phyloP scores from a whole-genome alignment of 73 alveolate genomes.

The Paramecium tetraurelia region DNA sequence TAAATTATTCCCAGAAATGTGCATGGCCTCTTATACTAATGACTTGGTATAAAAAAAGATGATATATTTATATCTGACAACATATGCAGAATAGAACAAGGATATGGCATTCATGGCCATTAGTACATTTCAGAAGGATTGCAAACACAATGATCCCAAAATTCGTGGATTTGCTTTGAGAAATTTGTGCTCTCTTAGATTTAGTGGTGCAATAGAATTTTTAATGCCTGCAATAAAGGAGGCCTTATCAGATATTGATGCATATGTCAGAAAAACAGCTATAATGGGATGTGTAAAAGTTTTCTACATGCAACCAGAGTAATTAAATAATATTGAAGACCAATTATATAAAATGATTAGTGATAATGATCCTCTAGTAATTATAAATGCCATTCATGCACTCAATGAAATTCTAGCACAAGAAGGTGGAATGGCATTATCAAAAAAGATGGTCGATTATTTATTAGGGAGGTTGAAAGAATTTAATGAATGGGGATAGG shows the following conservation, averaged over 20 bases:
- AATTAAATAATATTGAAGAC: conserved; percentile 71
- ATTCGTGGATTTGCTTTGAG: conserved; percentile 97
- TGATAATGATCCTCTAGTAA: conserved; percentile 96
- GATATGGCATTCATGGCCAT: conserved; percentile 97
- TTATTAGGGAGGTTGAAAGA: conserved; percentile 89
- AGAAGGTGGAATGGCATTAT: conserved; percentile 95
- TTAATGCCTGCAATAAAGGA: conserved; percentile 88
- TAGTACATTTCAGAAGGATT: conserved; percentile 94
- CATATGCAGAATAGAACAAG: conserved; percentile 93
- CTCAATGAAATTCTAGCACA: conserved; percentile 92
- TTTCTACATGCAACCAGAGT: conserved; percentile 74
- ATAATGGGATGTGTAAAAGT: conserved; percentile 95
- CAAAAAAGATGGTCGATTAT: conserved; percentile 89
- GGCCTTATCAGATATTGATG: conserved; percentile 95
- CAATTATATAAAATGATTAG: conserved; percentile 86
- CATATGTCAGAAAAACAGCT: conserved; percentile 98
- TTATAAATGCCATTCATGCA: conserved; percentile 90
- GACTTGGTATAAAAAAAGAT: conserved; percentile 97
- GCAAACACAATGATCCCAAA: conserved; percentile 92
- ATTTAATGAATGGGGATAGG: conserved; percentile 98
- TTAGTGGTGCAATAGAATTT: conserved; percentile 93
- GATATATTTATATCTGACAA: conserved; percentile 94
- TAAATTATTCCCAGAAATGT: conserved; percentile 93
- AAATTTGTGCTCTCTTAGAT: conserved; percentile 90
- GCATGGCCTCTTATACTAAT: conserved; percentile 91